A percentile compares a stretch with the other conserved stretches of the same genome.
Conservation (phyloP, 345 rosid genomes). For the Citrus medica region DNA sequence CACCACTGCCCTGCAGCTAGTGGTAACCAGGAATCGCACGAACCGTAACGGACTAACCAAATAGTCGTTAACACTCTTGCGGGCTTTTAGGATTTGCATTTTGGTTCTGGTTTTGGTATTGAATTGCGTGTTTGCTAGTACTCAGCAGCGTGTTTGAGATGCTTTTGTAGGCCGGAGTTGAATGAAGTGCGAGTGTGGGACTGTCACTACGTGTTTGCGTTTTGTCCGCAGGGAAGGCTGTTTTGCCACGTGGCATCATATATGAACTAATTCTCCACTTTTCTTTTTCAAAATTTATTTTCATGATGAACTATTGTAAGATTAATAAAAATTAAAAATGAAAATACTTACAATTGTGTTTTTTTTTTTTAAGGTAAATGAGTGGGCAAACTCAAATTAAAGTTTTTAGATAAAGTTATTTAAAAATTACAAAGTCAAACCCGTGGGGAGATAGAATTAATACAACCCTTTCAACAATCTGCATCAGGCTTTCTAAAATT, state of each 20-base stretch:
- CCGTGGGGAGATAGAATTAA: too few relatives aligned
- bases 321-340: too few relatives aligned
- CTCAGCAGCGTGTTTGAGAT: neutral
- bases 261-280: neutral
- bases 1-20: slow-evolving; percentile 80
- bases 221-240: slow-evolving; percentile 26
- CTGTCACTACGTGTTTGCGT: slow-evolving; percentile 24
- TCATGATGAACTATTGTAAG: neutral
- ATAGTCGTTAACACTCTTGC: neutral
- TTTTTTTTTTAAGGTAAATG: too few relatives aligned
- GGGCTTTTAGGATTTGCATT: slow-evolving; percentile 31
- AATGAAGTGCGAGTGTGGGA: slow-evolving; percentile 5
- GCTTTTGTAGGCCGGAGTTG: neutral
- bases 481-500: too few relatives aligned
- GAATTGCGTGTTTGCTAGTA: neutral
- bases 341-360: too few relatives aligned
- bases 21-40: slow-evolving; percentile 50
- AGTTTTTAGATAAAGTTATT: too few relatives aligned
- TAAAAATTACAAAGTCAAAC: too few relatives aligned
- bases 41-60: slow-evolving; percentile 4
- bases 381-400: too few relatives aligned
- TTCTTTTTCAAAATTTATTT: neutral
- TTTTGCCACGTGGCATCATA: neutral
- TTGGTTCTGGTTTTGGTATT: neutral
- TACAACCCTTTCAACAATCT: too few relatives aligned